Conservation (phyloP, 2,329 filamentous ascomycete species). For the Diaporthe longicolla region DNA sequence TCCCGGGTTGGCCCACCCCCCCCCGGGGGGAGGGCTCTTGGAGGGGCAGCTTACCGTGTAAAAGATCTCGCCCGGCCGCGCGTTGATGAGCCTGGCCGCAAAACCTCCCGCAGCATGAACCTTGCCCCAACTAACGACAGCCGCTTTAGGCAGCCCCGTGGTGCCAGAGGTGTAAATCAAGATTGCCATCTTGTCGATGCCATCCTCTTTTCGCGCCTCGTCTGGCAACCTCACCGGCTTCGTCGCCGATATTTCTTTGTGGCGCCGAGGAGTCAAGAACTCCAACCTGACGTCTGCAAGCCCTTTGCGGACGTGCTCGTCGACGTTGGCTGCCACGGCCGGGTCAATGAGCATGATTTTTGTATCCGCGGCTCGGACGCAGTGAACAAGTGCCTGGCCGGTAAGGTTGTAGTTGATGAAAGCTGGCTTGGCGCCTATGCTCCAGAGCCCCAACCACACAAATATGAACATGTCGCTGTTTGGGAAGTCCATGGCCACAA, state of each 20-base stretch:
- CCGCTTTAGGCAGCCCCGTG: conserved; percentile 86
- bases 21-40: not conserved
- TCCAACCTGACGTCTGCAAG: conserved; percentile 70
- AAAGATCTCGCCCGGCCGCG: conserved; percentile 76
- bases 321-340: conserved; percentile 67
- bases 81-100: conserved; percentile 67
- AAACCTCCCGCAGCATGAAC: conserved; percentile 67
- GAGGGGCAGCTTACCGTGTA: conserved; percentile 73
- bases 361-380: conserved; percentile 76
- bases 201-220: conserved; percentile 64
- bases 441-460: conserved; percentile 83
- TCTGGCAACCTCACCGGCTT: conserved; percentile 71
- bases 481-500: conserved; percentile 85
- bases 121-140: conserved; percentile 82
- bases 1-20: too few species aligned
- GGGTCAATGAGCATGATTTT: conserved; percentile 79
- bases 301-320: conserved; percentile 68
- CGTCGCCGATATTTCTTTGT: conserved; percentile 66
- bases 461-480: conserved; percentile 86
- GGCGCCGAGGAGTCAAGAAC: conserved; percentile 71
- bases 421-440: conserved; percentile 84
- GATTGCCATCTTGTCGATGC: conserved; percentile 72
- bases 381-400: conserved; percentile 80
- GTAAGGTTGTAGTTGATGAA: conserved; percentile 91
- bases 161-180: conserved; percentile 91